Percentiles rank a stretch among this genome's conserved stretches.
These are phyloP conservation scores for Naganishia friedmannii DNA, from an alignment of 768 basidiomycete genomes.

Conservation along the genomic window DNA sequence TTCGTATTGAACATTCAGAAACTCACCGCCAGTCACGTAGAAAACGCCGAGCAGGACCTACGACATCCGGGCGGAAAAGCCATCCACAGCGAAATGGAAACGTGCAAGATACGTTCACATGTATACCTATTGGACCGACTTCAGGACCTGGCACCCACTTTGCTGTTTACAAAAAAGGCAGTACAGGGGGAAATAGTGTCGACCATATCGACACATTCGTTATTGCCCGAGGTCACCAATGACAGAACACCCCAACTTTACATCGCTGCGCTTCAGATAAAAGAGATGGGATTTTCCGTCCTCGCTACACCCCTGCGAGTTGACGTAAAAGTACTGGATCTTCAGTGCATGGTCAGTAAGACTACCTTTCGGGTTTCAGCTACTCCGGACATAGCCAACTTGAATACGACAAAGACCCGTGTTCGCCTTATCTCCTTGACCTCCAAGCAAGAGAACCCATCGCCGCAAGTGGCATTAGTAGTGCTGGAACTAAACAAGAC, in stretches of 20 bases:
- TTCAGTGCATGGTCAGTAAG: conserved; percentile 3
- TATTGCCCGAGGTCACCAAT: background rate
- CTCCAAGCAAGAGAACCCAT: background rate
- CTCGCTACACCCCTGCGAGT: conserved; percentile 10
- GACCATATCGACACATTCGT: too few relatives aligned
- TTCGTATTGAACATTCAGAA: background rate
- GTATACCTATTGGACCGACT: conserved; percentile 17
- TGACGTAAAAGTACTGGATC: conserved; percentile 4
- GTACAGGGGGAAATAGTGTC: background rate
- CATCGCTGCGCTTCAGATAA: conserved; percentile 2
- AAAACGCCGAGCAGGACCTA: background rate
- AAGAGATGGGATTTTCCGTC: background rate
- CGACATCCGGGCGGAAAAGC: background rate
- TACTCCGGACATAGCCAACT: conserved; percentile 7
- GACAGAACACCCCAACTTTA: background rate
- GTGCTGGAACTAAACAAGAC: conserved; percentile 9
- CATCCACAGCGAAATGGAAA: background rate
- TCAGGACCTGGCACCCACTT: conserved; percentile 4
- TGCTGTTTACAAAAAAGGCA: background rate
- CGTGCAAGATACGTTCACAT: conserved; percentile 7
- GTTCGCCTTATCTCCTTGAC: conserved; percentile 5
- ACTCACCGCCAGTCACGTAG: background rate
- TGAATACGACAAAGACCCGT: conserved; percentile 15
- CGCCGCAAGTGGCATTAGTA: conserved; percentile 1
- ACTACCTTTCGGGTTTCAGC: background rate